Base-by-base conservation (phyloP, 106 monocot genomes). In the Platanthera guangdongensis region DNA sequence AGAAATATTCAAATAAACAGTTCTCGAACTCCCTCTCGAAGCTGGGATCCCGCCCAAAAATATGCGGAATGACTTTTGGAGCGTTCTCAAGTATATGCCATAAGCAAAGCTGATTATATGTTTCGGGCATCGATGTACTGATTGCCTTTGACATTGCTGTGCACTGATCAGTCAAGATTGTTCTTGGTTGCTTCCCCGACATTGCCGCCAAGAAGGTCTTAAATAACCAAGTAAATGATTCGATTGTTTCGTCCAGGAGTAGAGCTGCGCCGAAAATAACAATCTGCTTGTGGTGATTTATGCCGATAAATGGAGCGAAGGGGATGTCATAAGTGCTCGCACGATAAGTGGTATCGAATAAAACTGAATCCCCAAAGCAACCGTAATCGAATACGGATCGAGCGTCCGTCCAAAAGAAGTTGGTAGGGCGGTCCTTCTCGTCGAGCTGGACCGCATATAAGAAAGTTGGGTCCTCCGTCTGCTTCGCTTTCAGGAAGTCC, bases 391-490 rank as follows among this genome's bases (percentile, higher is more conserved):
- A 55, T 63, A 87, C 83, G 47, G 86, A 89, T 28, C 76, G 79
- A 11, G 79, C 81, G 81, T 94, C 94, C 3, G 85, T 78, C 91
- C 90, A 91, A 63, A 94, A 94, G 64, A 85, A 83, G 57, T 88
- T 94, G 22, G 91, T 89, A 50, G 84, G 49, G 10, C 81, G 49
- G 16, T 85, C 85, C 53, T 75, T 82, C 47, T 88, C 88, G 82
- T 90, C 87, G 60, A 90, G 74, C 80, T 90, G 90, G 11, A 87
- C 64, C 7, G 90, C 85, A 79, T 90, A 90, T 57, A 83, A 90
- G 52, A 90, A 90, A 50, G 84, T 85, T 16, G 90, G 87, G 39
- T 90, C 90, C 76, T 87, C 87, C 8, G 63, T 75, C 71, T 90
- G 87, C 83, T 87, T 90, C 32, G 67, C 59, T 79, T 85, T 90